Conservation (phyloP, 768 basidiomycete genomes). For the Pleurotus salmoneostramineus region DNA sequence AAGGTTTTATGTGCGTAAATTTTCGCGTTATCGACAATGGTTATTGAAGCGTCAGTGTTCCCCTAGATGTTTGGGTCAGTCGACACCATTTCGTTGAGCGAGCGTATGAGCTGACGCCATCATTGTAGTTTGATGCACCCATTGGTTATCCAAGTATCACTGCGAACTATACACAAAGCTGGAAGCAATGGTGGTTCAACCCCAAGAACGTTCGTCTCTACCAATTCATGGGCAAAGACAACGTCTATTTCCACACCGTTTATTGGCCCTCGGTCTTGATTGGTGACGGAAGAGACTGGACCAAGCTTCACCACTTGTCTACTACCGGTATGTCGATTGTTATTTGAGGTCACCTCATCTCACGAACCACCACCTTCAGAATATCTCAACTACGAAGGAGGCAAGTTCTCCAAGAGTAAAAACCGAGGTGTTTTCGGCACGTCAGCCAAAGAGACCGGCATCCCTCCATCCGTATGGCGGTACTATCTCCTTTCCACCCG, state of each 20-base stretch:
- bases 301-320: constrained; percentile 88
- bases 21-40: constrained; percentile 4
- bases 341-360: neutral
- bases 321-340: constrained; percentile 71
- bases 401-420: constrained; percentile 97
- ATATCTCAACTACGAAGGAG: constrained; percentile 96
- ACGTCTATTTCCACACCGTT: constrained; percentile 97
- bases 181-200: constrained; percentile 97
- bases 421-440: constrained; percentile 97
- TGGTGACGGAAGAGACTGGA: constrained; percentile 91
- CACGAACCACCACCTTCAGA: constrained; percentile 44
- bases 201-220: constrained; percentile 85
- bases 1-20: constrained; percentile 88
- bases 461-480: constrained; percentile 93
- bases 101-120: constrained; percentile 10
- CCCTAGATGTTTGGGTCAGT: constrained; percentile 89
- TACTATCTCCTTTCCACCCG: constrained; percentile 92
- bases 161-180: constrained; percentile 89
- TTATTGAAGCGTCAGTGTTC: constrained; percentile 3
- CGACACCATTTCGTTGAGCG: neutral
- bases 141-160: constrained; percentile 98
- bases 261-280: constrained; percentile 90
- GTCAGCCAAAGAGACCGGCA: constrained; percentile 88
- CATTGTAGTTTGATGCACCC: constrained; percentile 86
- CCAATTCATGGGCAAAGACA: constrained; percentile 99